phyloP scores from a whole-genome alignment of 176 grass and related monocot species.

The Urochloa ruziziensis region DNA sequence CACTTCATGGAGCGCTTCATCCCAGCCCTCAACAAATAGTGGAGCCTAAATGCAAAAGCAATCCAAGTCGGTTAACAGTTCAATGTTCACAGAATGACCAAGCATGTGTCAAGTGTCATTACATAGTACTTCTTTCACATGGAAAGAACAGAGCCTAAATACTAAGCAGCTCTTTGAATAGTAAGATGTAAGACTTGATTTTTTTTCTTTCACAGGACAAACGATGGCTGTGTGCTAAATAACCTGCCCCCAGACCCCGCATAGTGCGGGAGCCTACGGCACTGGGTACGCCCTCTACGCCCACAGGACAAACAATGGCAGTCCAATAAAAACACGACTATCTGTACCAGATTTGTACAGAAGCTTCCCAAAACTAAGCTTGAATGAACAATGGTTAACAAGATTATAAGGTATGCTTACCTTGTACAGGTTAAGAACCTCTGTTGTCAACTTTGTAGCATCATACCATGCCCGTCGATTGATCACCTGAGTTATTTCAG shows the following conservation, averaged over 20 bases:
- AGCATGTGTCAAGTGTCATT: neutral
- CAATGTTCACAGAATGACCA: conserved; percentile 1
- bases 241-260: too few species aligned
- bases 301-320: neutral
- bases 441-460: conserved; percentile 81
- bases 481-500: conserved; percentile 96
- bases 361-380: conserved; percentile 14
- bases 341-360: neutral
- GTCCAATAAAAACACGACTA: neutral
- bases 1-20: conserved; percentile 96
- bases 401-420: conserved; percentile 38
- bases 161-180: neutral
- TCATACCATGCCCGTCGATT: conserved; percentile 92
- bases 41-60: conserved; percentile 62
- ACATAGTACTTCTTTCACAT: neutral
- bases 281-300: too few species aligned
- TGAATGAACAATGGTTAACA: neutral
- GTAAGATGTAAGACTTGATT: neutral
- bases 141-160: neutral
- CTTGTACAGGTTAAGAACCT: conserved; percentile 90
- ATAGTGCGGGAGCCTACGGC: too few species aligned
- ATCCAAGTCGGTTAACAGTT: neutral
- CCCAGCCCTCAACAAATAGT: conserved; percentile 93
- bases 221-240: too few species aligned
- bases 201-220: neutral